Base-by-base conservation (phyloP, 108 stramenopile species). In the Conticribra weissflogii region DNA sequence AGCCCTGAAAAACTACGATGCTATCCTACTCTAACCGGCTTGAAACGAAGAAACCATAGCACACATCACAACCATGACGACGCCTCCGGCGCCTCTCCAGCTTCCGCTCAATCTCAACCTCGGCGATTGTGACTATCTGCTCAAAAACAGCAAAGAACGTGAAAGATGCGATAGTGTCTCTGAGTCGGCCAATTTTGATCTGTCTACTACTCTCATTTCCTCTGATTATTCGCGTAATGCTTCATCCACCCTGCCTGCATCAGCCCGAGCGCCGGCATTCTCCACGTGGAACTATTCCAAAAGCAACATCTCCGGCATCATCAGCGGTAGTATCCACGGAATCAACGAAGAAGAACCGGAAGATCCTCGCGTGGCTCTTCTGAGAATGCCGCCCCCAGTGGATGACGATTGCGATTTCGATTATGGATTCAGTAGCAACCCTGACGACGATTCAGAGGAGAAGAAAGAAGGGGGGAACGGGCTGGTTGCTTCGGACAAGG, bases 321-420 rank as follows among this genome's bases (percentile, higher is more conserved):
- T 18, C 50, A 51, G 19, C 50, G 19, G 19, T 21, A 51, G 3
- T 21, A 51, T 4, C 50, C 4, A 51, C 9, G 19, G 15, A 8
- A 45, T 14, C 44, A 45, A 51, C 50, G 50, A 51, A 9, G 50
- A 21, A 51, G 50, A 51, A 51, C 19, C 16, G 19, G 16, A 14
- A 19, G 50, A 51, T 19, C 50, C 50, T 9, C 36, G 36, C 36
- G 36, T 41, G 36, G 56, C 56, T 30, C 31, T 57, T 30, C 17
- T 57, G 56, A 27, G 56, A 18, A 57, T 57, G 56, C 56, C 56
- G 19, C 56, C 56, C 31, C 56, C 56, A 4, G 29, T 29, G 27
- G 29, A 29, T 2, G 56, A 57, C 28, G 31, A 31, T 57, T 17
- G 28, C 14, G 56, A 57, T 31, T 57, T 19, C 2, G 56, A 57